Evolutionary conservation across 345 rosid species (phyloP).

Genomic region (Eucalyptus coolabah): DNA sequence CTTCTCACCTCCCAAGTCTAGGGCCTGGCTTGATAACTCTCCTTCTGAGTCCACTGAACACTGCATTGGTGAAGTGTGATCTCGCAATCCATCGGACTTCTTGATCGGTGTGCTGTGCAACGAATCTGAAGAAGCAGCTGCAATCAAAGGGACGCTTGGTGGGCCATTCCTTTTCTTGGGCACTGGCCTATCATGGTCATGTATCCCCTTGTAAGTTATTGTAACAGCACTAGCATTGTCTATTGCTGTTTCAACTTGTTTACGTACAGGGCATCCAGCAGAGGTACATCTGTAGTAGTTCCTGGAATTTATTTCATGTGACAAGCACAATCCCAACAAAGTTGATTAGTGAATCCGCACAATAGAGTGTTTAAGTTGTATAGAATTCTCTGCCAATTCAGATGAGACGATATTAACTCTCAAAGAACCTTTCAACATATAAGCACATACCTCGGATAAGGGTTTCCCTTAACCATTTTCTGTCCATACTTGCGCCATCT

Average conservation of each 20-base stretch:
- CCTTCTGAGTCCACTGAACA: slow-evolving; percentile 45
- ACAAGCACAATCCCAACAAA: not conserved
- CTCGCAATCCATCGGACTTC: slow-evolving; percentile 15
- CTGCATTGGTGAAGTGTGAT: slow-evolving; percentile 29
- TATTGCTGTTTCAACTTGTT: slow-evolving; percentile 70
- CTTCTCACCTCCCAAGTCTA: slow-evolving; percentile 68
- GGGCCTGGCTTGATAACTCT: slow-evolving; percentile 42
- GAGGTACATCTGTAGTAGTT: slow-evolving; percentile 94
- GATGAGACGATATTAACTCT: not conserved
- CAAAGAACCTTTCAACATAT: not conserved
- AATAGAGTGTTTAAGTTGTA: not conserved
- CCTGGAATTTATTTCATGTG: slow-evolving; percentile 21
- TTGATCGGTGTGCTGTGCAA: slow-evolving; percentile 22
- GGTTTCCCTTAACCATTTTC: slow-evolving; percentile 95
- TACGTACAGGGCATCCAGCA: slow-evolving; percentile 84
- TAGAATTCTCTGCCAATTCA: not conserved
- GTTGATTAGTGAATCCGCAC: not conserved
- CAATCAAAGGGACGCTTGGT: slow-evolving; percentile 59
- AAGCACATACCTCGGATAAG: slow-evolving; percentile 61
- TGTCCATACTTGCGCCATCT: slow-evolving; percentile 98
- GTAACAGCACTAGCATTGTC: slow-evolving; percentile 50
- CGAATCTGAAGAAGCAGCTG: slow-evolving; percentile 64
- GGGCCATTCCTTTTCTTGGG: slow-evolving; percentile 86
- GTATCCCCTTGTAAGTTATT: slow-evolving; percentile 82
- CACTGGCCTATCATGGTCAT: slow-evolving; percentile 92